Evolutionary conservation across 2,329 filamentous ascomycete species (phyloP).

Genomic region (Fusarium longipes): DNA sequence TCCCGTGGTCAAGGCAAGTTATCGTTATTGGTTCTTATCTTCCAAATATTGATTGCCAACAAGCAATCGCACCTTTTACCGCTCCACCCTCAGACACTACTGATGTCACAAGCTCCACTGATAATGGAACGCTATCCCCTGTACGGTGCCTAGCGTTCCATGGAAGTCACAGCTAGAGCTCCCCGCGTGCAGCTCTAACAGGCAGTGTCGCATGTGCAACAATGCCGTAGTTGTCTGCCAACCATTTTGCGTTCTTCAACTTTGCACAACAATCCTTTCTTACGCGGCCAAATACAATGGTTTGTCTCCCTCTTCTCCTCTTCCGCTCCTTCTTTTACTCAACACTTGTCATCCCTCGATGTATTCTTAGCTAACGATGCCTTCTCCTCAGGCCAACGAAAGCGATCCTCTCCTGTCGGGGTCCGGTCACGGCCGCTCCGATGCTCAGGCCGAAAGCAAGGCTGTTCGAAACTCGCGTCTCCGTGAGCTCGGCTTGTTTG

Average conservation of each 20-base stretch:
- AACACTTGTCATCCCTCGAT: slow-evolving; percentile 13
- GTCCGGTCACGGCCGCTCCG: slow-evolving; percentile 48
- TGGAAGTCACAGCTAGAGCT: slow-evolving; percentile 11
- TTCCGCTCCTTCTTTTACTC: neutral
- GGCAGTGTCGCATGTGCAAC: slow-evolving; percentile 20
- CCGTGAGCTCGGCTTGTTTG: slow-evolving; percentile 80
- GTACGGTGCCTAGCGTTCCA: neutral
- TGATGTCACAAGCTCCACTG: slow-evolving; percentile 38
- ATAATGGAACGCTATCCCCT: slow-evolving; percentile 19
- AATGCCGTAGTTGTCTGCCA: slow-evolving; percentile 12
- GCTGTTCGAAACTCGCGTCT: slow-evolving; percentile 56
- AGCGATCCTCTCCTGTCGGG: slow-evolving; percentile 57
- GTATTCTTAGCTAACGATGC: slow-evolving; percentile 27
- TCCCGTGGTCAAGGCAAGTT: slow-evolving; percentile 28
- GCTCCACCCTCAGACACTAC: slow-evolving; percentile 16
- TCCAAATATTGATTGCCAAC: neutral
- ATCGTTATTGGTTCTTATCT: slow-evolving; percentile 25
- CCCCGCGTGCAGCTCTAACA: slow-evolving; percentile 18
- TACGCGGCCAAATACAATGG: slow-evolving; percentile 36
- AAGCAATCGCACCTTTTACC: slow-evolving; percentile 21
- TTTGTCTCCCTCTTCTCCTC: slow-evolving; percentile 19
- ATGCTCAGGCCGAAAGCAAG: slow-evolving; percentile 41
- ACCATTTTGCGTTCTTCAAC: slow-evolving; percentile 10
- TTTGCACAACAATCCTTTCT: slow-evolving; percentile 26
- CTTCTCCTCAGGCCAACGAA: slow-evolving; percentile 52